phyloP scores from a whole-genome alignment of 1,139 yeast species.

The Hanseniaspora uvarum region DNA sequence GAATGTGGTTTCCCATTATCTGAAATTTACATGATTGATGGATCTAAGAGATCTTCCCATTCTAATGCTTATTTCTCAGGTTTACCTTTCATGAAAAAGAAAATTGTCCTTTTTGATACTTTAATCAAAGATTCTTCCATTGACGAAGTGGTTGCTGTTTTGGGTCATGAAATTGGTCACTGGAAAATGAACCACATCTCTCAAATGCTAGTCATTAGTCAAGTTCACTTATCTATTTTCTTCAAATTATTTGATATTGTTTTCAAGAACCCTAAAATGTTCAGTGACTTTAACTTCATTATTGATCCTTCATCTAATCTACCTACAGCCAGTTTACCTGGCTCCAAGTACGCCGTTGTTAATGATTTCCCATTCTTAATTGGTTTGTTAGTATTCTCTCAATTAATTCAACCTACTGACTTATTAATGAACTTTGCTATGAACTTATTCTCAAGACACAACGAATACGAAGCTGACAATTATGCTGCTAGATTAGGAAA shows the following conservation, averaged over 20 bases:
- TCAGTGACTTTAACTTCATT: slow-evolving; percentile 65
- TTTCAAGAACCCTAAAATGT: slow-evolving; percentile 67
- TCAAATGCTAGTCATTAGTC: slow-evolving; percentile 54
- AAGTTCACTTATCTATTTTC: slow-evolving; percentile 51
- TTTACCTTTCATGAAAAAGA: slow-evolving; percentile 82
- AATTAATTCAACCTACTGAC: slow-evolving; percentile 68
- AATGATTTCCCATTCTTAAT: slow-evolving; percentile 56
- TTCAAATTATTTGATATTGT: slow-evolving; percentile 71
- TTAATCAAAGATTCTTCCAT: slow-evolving; percentile 68
- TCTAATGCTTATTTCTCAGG: slow-evolving; percentile 95
- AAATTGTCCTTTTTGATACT: slow-evolving; percentile 86
- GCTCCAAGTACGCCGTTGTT: slow-evolving; percentile 24
- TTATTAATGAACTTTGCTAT: slow-evolving; percentile 53
- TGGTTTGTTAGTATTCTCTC: slow-evolving; percentile 69
- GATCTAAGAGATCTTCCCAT: slow-evolving; percentile 89
- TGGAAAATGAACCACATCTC: slow-evolving; percentile 86
- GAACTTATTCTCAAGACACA: slow-evolving; percentile 67
- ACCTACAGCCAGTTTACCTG: slow-evolving; percentile 21
- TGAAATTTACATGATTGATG: slow-evolving; percentile 79
- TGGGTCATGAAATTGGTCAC: slow-evolving; percentile 96
- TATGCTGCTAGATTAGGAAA: slow-evolving; percentile 70
- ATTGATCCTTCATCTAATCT: slow-evolving; percentile 22
- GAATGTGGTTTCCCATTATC: slow-evolving; percentile 74
- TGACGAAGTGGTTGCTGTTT: slow-evolving; percentile 79
- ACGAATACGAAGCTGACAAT: slow-evolving; percentile 87